phyloP scores from a whole-genome alignment of 129 eudicot genomes.

The Glebionis coronaria region DNA sequence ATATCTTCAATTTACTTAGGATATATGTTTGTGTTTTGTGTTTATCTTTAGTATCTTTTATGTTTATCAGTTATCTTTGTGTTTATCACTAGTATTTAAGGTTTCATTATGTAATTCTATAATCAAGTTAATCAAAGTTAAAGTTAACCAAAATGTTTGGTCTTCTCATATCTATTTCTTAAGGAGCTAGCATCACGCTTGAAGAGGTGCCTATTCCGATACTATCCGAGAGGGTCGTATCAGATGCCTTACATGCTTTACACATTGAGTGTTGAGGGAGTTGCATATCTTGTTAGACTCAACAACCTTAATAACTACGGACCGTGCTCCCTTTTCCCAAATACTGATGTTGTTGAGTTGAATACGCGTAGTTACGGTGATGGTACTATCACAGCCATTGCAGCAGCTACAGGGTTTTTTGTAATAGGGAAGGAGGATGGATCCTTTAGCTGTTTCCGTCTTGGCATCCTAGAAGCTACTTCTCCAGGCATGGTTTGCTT shows the following conservation, averaged over 20 bases:
- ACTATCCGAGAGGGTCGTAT: no score
- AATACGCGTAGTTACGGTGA: conserved; percentile 41
- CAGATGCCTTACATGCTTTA: conserved; percentile 63
- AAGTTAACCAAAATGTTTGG: no score
- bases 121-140: no score
- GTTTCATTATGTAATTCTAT: no score
- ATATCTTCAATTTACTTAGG: no score
- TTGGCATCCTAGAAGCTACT: conserved; percentile 61
- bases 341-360: conserved; percentile 60
- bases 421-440: conserved; percentile 79
- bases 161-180: no score
- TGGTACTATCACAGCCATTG: conserved; percentile 59
- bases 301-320: conserved; percentile 42
- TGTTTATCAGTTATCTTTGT: no score
- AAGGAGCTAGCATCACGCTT: no score
- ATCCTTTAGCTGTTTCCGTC: conserved; percentile 60
- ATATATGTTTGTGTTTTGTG: no score
- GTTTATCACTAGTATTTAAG: no score
- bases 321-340: conserved; percentile 44
- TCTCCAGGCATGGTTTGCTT: conserved; percentile 51
- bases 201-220: no score
- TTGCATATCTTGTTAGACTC: conserved; percentile 64
- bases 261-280: conserved; percentile 54
- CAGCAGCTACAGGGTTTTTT: conserved; percentile 67
- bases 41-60: no score